Percentiles rank a stretch among this genome's conserved stretches.
Conservation (phyloP, 208 protist species). For the Balamuthia mandrillaris region DNA sequence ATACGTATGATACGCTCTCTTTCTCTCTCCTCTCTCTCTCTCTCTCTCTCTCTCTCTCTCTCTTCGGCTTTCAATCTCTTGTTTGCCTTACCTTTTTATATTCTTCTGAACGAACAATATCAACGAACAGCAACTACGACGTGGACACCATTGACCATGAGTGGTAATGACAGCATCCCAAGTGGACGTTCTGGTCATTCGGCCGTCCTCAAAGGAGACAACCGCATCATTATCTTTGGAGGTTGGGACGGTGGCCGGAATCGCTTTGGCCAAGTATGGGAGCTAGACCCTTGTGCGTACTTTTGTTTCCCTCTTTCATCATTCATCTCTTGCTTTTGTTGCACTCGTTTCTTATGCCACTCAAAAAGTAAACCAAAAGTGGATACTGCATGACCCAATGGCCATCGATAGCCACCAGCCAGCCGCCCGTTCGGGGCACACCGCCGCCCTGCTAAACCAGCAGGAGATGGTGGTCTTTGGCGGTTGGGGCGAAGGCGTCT, state of each 20-base stretch:
- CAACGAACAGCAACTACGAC: too few species aligned
- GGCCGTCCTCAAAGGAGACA: background rate
- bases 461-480: slow-evolving; percentile 1
- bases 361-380: background rate
- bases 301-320: background rate
- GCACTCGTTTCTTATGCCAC: background rate
- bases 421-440: background rate
- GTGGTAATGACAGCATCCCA: too few species aligned
- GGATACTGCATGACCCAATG: background rate
- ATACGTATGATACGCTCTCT: background rate
- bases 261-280: background rate
- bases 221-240: background rate
- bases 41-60: background rate
- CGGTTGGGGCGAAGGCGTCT: background rate
- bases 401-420: background rate
- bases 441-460: background rate
- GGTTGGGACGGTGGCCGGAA: background rate
- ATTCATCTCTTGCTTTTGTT: background rate
- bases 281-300: background rate
- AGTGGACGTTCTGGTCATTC: background rate
- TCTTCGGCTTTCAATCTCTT: too few species aligned
- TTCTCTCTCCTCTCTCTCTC: background rate
- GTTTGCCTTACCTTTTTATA: too few species aligned
- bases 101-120: too few species aligned
- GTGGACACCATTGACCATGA: background rate